Evolutionary conservation across 208 protist genomes (phyloP), one percentile per base, ranked within the genome.

Genomic region (Leishmania aethiopica): DNA sequence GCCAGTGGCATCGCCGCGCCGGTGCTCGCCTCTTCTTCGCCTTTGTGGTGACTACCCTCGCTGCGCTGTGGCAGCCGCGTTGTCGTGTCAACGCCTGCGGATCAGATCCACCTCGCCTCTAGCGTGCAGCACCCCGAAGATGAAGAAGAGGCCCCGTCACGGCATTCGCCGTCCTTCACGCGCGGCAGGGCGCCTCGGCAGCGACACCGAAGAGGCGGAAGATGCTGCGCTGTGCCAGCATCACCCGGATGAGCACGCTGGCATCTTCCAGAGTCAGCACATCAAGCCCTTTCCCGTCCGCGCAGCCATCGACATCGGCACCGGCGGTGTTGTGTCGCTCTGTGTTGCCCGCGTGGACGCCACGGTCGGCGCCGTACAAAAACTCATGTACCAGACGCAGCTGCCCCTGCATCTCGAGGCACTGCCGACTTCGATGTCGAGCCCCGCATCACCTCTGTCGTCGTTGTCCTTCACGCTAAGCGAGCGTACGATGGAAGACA

Each of bases 271-370:
- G 71, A 92, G 93, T 76, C 75, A 91, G 15, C 90, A 94, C 78
- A 81, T 96, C 40, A 97, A 97, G 45, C 74, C 77, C 2, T 96
- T 95, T 59, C 94, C 94, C n/a, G 89, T 97, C 37, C 89, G 94
- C 19, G 94, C 94, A 2, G 94, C 94, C 28, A 95, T 97, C 42
- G 94, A 97, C 74, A 95, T 97, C 80, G 94, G 94, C 49, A 95
- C 91, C 5, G 93, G 92, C 72, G 93, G 93, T 2, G 88, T 90
- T 59, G 77, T 90, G 0, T 96, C 93, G 3, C 84, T 97, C 51
- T 90, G 86, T 75, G 83, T 97, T 73, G 94, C 84, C 10, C 93
- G 94, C 74, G 94, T 97, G 3, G 94, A 97, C 74, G 94, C 92
- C 4, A 59, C 51, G 32, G 80, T 60, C 3, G 80, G 77, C 42